These are phyloP conservation scores for Strombidium stylifer DNA, from an alignment of 73 alveolate genomes.

Conservation along the genomic window DNA sequence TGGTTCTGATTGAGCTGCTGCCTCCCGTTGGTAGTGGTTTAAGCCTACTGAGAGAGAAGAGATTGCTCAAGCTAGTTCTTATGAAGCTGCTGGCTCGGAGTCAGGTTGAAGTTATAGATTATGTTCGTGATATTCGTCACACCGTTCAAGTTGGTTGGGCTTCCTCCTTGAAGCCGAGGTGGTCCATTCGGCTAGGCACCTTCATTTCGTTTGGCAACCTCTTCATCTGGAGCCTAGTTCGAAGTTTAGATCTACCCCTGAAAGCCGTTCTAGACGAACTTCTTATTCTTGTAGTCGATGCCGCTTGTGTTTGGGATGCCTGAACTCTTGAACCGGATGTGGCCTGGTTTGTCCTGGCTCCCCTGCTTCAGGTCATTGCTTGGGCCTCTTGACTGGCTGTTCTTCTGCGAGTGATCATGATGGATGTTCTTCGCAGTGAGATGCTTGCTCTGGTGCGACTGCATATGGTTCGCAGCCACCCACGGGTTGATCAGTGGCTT, in stretches of 20 bases:
- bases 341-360: not conserved
- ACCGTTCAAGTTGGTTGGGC: not conserved
- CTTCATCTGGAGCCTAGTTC: too few species aligned
- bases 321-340: not conserved
- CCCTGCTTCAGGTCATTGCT: not conserved
- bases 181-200: too few species aligned
- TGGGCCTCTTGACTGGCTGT: not conserved
- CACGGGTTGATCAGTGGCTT: conserved; percentile 19
- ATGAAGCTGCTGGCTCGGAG: conserved; percentile 1
- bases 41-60: conserved; percentile 5
- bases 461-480: not conserved
- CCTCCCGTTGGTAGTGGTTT: conserved; percentile 1
- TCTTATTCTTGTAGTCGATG: not conserved
- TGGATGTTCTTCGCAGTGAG: not conserved
- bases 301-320: not conserved
- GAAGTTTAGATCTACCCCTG: too few species aligned
- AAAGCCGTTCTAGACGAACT: not conserved
- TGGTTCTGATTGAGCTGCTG: not conserved
- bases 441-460: not conserved
- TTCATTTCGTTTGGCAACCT: not conserved
- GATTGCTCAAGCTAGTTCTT: conserved; percentile 1
- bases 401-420: not conserved
- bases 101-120: conserved; percentile 31
- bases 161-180: not conserved
- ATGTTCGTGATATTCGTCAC: conserved; percentile 13